A percentile compares a stretch with the other conserved stretches of the same genome.
phyloP scores from a whole-genome alignment of 257 asterid species.

The Solanum bulbocastanum region DNA sequence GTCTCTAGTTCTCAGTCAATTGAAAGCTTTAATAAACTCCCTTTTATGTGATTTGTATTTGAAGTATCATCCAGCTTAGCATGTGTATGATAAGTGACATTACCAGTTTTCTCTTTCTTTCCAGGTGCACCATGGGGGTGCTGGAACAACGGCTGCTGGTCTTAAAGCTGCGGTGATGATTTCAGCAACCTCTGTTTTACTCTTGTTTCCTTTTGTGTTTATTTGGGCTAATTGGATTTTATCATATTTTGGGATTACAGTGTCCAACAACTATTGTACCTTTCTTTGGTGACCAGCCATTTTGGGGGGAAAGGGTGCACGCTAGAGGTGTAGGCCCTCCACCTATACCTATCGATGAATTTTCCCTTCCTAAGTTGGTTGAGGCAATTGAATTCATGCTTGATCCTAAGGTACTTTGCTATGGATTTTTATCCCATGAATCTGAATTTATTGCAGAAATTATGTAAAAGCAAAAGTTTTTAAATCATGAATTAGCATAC shows the following conservation, averaged over 20 bases:
- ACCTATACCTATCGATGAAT: constrained; percentile 82
- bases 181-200: neutral
- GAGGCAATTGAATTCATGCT: constrained; percentile 69
- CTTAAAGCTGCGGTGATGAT: constrained; percentile 83
- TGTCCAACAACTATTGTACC: constrained; percentile 89
- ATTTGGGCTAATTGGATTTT: neutral
- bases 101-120: constrained; percentile 1
- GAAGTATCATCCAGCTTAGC: neutral
- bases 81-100: neutral
- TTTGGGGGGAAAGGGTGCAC: constrained; percentile 95
- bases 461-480: neutral
- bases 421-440: neutral
- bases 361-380: constrained; percentile 60
- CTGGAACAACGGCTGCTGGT: constrained; percentile 98
- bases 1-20: neutral
- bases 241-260: constrained; percentile 23
- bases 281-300: constrained; percentile 94
- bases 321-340: constrained; percentile 81
- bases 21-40: neutral
- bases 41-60: neutral
- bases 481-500: neutral
- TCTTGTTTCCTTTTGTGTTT: neutral
- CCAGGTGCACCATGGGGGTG: constrained; percentile 98
- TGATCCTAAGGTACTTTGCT: constrained; percentile 55
- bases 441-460: neutral